Evolutionary conservation across 2,329 filamentous ascomycete genomes (phyloP).

Genomic region (Chaetothyriales sp.): DNA sequence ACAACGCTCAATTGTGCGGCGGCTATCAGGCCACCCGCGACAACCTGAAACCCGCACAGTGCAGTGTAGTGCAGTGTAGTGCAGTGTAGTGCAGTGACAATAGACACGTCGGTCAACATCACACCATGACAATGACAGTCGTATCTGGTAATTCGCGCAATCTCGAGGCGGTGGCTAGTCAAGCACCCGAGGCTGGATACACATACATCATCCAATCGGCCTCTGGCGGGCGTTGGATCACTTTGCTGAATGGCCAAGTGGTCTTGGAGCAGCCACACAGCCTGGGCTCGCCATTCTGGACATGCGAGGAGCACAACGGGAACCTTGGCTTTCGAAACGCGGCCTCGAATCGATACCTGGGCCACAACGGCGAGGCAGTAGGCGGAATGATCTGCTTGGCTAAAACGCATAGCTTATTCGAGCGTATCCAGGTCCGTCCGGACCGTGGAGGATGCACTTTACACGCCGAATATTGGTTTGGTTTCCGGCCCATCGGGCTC

Average conservation of each 20-base stretch:
- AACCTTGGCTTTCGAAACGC: neutral
- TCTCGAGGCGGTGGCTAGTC: too few relatives aligned
- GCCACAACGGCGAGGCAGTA: neutral
- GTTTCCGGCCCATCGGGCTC: neutral
- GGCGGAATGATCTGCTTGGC: neutral
- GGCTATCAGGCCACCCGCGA: too few relatives aligned
- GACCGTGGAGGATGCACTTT: neutral
- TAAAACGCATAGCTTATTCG: neutral
- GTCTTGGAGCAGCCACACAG: neutral
- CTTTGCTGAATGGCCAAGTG: neutral
- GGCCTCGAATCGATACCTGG: neutral
- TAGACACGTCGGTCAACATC: too few relatives aligned
- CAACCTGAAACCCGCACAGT: too few relatives aligned
- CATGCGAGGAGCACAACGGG: neutral
- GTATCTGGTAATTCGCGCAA: too few relatives aligned
- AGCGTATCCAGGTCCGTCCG: neutral
- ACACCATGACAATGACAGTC: too few relatives aligned
- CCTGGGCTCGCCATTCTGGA: neutral
- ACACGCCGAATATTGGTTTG: neutral
- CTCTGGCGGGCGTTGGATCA: neutral
- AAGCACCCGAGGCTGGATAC: too few relatives aligned
- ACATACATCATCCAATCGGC: neutral
- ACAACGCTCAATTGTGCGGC: too few relatives aligned
- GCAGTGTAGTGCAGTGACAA: too few relatives aligned
- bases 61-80: too few relatives aligned